phyloP scores from a whole-genome alignment of 345 rosid genomes.

The Excoecaria agallocha region DNA sequence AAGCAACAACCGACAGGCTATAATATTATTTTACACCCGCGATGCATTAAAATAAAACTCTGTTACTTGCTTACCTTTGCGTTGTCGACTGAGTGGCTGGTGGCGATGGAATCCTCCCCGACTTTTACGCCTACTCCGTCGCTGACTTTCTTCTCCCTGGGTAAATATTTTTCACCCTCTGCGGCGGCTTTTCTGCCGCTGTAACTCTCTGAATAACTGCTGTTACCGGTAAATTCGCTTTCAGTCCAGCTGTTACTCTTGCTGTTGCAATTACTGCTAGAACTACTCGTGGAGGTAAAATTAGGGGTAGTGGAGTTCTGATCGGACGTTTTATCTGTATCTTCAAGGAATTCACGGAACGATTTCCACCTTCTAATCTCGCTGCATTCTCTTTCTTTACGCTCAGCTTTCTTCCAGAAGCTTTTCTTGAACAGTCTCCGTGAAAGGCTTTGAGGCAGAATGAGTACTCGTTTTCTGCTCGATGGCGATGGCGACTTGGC shows the following conservation, averaged over 20 bases:
- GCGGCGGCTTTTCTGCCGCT: constrained; percentile 36
- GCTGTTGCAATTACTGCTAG: constrained; percentile 17
- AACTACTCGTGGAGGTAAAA: constrained; percentile 27
- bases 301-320: background rate
- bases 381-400: background rate
- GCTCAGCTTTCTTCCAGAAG: constrained; percentile 47
- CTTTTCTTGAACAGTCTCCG: constrained; percentile 44
- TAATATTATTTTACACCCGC: constrained; percentile 10
- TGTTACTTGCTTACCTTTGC: constrained; percentile 40
- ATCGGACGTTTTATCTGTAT: constrained; percentile 32
- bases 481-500: constrained; percentile 34
- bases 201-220: constrained; percentile 36
- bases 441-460: constrained; percentile 48
- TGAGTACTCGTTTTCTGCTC: constrained; percentile 10
- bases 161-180: constrained; percentile 16
- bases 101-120: constrained; percentile 49
- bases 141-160: constrained; percentile 27
- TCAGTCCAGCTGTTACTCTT: constrained; percentile 39
- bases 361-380: constrained; percentile 50
- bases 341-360: constrained; percentile 45
- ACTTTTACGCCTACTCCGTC: constrained; percentile 33
- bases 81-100: constrained; percentile 27
- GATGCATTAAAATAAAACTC: constrained; percentile 11
- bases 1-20: constrained; percentile 20
- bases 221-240: constrained; percentile 44